These are phyloP conservation scores for Saccharum hybrid DNA, from an alignment of 202 grass and related monocot genomes.

Conservation along the genomic window DNA sequence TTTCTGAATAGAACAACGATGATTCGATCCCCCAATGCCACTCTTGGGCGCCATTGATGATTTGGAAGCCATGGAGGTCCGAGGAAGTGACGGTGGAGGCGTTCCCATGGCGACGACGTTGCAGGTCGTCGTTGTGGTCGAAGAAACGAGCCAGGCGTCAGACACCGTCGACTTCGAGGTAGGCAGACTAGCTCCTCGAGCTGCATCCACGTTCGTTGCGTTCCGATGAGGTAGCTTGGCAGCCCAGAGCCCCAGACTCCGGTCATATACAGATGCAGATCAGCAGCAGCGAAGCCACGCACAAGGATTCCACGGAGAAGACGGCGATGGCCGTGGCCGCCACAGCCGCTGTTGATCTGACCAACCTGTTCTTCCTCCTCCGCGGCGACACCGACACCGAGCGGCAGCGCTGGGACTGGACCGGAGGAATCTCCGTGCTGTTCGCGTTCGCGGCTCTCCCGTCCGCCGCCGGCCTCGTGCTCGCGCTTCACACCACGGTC, in stretches of 20 bases:
- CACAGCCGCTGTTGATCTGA: constrained; percentile 7
- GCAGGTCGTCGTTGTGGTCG: not conserved
- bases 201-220: no score
- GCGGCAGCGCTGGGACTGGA: not conserved
- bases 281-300: no score
- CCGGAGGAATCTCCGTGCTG: no score
- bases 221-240: no score
- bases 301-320: not conserved
- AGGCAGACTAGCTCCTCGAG: not conserved
- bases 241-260: no score
- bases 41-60: not conserved
- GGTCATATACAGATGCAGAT: not conserved
- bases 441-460: no score
- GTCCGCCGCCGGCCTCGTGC: no score
- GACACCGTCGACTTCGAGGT: not conserved
- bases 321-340: not conserved
- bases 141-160: not conserved
- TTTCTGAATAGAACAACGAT: no score
- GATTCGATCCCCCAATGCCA: no score
- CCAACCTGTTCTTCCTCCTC: constrained; percentile 28
- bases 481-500: no score
- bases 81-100: not conserved
- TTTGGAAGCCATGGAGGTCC: not conserved
- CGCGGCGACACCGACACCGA: not conserved
- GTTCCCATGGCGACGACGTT: not conserved